Evolutionary conservation across 2,329 filamentous ascomycete species (phyloP).

Genomic region (Chalaropsis ovoidea): DNA sequence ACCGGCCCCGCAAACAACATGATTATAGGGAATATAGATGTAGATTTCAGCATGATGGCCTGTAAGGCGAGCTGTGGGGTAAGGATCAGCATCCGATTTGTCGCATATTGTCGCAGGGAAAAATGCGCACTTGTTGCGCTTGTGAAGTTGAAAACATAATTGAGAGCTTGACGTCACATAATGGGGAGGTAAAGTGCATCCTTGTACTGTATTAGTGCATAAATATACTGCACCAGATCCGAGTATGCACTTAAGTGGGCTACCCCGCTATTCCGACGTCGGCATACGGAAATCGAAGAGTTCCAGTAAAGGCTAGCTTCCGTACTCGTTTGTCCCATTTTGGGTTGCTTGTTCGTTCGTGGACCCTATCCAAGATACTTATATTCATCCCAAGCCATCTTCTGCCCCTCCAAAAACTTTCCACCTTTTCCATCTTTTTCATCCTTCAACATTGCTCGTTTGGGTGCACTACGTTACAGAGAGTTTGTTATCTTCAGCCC

Average conservation of each 20-base stretch:
- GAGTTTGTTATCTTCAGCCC: too few relatives aligned
- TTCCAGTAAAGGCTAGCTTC: not conserved
- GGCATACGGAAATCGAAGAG: not conserved
- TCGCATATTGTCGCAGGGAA: not conserved
- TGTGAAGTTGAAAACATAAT: too few relatives aligned
- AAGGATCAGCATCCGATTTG: too few relatives aligned
- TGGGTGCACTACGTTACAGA: too few relatives aligned
- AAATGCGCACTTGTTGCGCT: not conserved
- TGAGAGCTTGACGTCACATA: too few relatives aligned
- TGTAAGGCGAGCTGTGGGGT: not conserved
- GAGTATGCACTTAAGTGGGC: not conserved
- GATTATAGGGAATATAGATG: not conserved
- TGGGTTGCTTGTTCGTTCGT: not conserved
- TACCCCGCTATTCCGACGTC: slow-evolving; percentile 19
- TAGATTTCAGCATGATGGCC: not conserved
- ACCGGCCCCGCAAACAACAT: not conserved
- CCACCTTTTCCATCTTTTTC: not conserved
- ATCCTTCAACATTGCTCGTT: not conserved
- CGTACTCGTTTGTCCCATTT: not conserved
- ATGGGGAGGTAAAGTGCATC: too few relatives aligned
- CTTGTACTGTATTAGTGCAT: not conserved
- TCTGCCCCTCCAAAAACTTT: not conserved
- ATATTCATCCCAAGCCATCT: not conserved
- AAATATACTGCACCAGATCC: too few relatives aligned
- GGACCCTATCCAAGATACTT: not conserved